Conservation (phyloP, 768 basidiomycete genomes). For the Lactarius quietus region DNA sequence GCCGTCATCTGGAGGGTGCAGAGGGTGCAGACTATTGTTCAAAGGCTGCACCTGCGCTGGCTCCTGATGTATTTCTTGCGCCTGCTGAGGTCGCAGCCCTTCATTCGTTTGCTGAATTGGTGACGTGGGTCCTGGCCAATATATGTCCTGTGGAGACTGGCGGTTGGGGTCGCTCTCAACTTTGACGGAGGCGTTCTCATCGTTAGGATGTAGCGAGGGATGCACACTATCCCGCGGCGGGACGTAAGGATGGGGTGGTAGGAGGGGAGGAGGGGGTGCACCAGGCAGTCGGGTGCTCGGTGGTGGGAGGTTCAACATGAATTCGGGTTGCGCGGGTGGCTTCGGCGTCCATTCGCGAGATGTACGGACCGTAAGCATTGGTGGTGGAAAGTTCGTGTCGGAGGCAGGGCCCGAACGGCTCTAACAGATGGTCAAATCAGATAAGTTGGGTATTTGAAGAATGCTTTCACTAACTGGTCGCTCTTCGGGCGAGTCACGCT, state of each 20-base stretch:
- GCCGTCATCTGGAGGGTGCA: neutral
- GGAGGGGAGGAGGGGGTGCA: slow-evolving; percentile 18
- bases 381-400: neutral
- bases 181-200: neutral
- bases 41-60: neutral
- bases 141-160: neutral
- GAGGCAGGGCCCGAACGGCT: slow-evolving; percentile 3
- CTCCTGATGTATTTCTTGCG: slow-evolving; percentile 7
- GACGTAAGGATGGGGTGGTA: neutral
- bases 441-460: neutral
- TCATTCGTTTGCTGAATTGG: slow-evolving; percentile 7
- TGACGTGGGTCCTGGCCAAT: neutral
- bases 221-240: neutral
- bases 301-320: slow-evolving; percentile 17
- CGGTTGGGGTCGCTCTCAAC: slow-evolving; percentile 3
- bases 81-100: neutral
- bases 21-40: neutral
- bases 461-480: slow-evolving; percentile 2
- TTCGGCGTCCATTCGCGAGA: slow-evolving; percentile 16
- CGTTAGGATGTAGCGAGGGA: neutral
- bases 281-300: slow-evolving; percentile 20
- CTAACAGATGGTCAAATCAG: neutral
- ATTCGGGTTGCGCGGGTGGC: slow-evolving; percentile 5
- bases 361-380: neutral
- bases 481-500: slow-evolving; percentile 1